Evolutionary conservation across 768 basidiomycete genomes (phyloP).

Genomic region (Pisolithus marmoratus): DNA sequence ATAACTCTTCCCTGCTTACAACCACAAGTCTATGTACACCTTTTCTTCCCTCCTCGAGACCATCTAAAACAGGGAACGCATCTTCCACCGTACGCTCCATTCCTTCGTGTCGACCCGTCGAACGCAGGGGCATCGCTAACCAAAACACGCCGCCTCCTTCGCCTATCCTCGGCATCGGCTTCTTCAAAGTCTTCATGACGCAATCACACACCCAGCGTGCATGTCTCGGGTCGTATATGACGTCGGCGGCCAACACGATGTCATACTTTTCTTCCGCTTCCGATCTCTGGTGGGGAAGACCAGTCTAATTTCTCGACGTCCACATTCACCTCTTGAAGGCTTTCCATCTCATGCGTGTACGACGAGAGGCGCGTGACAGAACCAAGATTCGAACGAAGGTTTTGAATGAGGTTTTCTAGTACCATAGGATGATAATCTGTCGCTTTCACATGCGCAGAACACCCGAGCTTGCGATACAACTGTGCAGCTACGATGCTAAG

Average conservation of each 20-base stretch:
- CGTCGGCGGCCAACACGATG: constrained; percentile 72
- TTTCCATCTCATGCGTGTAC: too few species aligned
- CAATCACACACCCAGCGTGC: constrained; percentile 64
- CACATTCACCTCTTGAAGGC: constrained; percentile 27
- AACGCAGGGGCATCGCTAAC: constrained; percentile 67
- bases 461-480: constrained; percentile 26
- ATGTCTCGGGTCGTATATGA: constrained; percentile 69
- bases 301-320: constrained; percentile 58
- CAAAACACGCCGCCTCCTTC: constrained; percentile 50
- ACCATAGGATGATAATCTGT: constrained; percentile 81
- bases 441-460: constrained; percentile 41
- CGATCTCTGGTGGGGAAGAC: constrained; percentile 41
- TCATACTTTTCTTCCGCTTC: constrained; percentile 46
- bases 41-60: constrained; percentile 1
- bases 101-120: constrained; percentile 56
- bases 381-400: constrained; percentile 47
- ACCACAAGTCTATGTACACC: constrained; percentile 36
- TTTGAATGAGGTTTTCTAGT: constrained; percentile 57
- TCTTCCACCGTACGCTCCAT: constrained; percentile 51
- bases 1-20: constrained; percentile 41
- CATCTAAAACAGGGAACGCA: constrained; percentile 35
- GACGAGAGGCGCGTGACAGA: background rate
- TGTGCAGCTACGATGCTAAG: constrained; percentile 66
- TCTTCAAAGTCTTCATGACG: constrained; percentile 44
- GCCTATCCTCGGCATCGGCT: background rate